A percentile compares a stretch with the other conserved stretches of the same genome.
These are phyloP conservation scores for Pseudogymnoascus destructans DNA, from an alignment of 2,329 filamentous ascomycete species.

Conservation along the genomic window DNA sequence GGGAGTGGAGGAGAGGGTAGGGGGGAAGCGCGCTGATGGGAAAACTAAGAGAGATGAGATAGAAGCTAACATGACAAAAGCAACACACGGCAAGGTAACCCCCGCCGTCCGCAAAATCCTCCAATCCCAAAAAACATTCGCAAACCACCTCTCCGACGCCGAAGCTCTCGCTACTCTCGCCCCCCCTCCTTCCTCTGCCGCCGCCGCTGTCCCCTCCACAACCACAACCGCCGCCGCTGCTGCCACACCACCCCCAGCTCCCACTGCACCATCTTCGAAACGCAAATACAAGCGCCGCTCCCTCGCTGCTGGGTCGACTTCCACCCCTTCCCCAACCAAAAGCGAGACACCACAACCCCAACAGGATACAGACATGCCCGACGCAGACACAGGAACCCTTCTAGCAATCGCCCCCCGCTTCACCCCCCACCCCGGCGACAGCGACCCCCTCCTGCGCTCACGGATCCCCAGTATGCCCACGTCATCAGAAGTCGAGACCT, in stretches of 20 bases:
- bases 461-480: conserved; percentile 44
- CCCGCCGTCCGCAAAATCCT: conserved; percentile 60
- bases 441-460: conserved; percentile 44
- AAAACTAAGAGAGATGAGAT: neutral
- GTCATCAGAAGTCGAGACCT: conserved; percentile 47
- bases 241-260: conserved; percentile 14
- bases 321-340: conserved; percentile 1
- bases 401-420: conserved; percentile 19
- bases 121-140: conserved; percentile 69
- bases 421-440: conserved; percentile 35
- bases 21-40: too few relatives aligned
- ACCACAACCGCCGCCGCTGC: conserved; percentile 12
- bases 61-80: conserved; percentile 6
- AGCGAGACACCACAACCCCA: neutral
- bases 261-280: conserved; percentile 23
- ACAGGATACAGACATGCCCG: conserved; percentile 27
- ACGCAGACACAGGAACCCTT: conserved; percentile 20
- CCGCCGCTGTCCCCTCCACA: conserved; percentile 14
- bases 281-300: conserved; percentile 13
- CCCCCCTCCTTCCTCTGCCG: conserved; percentile 29
- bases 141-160: conserved; percentile 71
- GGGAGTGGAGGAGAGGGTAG: too few relatives aligned
- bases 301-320: conserved; percentile 14
- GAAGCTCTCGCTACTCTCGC: conserved; percentile 41
- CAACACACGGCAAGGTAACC: conserved; percentile 24